Conservation (phyloP, 768 basidiomycete genomes). For the Xanthoconium stramineum region DNA sequence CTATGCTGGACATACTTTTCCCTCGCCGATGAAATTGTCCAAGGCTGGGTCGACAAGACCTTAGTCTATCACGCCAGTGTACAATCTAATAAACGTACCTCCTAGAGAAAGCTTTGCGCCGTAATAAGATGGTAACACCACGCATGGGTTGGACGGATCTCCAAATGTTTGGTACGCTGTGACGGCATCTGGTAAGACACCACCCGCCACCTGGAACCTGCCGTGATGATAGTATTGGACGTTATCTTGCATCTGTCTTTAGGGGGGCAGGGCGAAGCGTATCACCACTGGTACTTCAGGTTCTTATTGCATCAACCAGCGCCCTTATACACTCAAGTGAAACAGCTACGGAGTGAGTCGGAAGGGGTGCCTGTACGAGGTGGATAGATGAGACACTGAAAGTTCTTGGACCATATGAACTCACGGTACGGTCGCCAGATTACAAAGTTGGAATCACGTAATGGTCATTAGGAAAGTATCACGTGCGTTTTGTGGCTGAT, state of each 20-base stretch:
- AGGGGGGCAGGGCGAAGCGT: too few relatives aligned
- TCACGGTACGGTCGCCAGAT: too few relatives aligned
- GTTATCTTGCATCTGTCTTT: too few relatives aligned
- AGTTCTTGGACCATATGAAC: too few relatives aligned
- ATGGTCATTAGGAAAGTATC: background rate
- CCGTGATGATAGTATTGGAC: conserved; percentile 52
- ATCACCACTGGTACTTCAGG: too few relatives aligned
- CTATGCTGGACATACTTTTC: conserved; percentile 35
- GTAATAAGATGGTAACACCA: conserved; percentile 55
- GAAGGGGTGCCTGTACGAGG: too few relatives aligned
- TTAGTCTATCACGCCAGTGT: background rate
- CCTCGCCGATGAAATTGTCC: conserved; percentile 45
- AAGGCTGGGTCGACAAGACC: conserved; percentile 35
- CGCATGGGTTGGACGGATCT: conserved; percentile 46
- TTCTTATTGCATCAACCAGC: too few relatives aligned
- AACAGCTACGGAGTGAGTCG: too few relatives aligned
- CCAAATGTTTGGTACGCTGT: conserved; percentile 60
- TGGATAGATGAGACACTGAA: too few relatives aligned
- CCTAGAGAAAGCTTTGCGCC: conserved; percentile 45
- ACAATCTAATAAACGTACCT: conserved; percentile 32
- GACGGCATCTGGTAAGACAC: conserved; percentile 51
- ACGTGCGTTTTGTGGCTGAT: conserved; percentile 30
- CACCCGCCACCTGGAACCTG: conserved; percentile 49
- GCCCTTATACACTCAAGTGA: too few relatives aligned
- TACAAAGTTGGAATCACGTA: background rate